These are phyloP conservation scores for Mrakia blollopis DNA, from an alignment of 768 basidiomycete genomes.

Conservation along the genomic window DNA sequence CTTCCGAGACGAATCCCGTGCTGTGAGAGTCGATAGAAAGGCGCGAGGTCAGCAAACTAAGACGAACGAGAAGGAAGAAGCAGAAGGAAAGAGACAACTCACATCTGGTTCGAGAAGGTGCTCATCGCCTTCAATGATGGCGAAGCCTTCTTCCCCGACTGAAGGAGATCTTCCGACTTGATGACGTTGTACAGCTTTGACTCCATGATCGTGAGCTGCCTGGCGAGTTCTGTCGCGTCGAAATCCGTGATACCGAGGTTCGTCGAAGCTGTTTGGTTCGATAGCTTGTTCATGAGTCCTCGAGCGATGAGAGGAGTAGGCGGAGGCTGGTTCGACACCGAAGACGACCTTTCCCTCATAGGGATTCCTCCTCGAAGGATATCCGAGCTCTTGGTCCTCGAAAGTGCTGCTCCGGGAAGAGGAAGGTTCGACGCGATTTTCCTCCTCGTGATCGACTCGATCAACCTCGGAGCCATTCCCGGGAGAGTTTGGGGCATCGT, in stretches of 20 bases:
- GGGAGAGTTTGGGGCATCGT: constrained; percentile 8
- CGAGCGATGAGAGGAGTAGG: constrained; percentile 22
- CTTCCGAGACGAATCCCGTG: constrained; percentile 76
- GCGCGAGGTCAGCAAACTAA: neutral
- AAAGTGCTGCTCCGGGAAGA: neutral
- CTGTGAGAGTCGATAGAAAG: neutral
- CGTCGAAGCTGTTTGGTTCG: constrained; percentile 7
- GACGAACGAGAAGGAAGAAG: neutral
- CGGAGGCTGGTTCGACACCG: constrained; percentile 8
- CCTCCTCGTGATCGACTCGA: constrained; percentile 8
- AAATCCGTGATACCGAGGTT: constrained; percentile 61
- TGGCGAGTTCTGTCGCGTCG: constrained; percentile 81
- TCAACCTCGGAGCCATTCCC: neutral
- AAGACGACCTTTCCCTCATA: neutral
- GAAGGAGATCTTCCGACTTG: constrained; percentile 79
- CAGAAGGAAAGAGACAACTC: constrained; percentile 51
- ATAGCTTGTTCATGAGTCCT: constrained; percentile 8
- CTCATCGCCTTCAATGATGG: constrained; percentile 68
- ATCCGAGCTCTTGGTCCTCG: constrained; percentile 18
- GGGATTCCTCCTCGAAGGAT: constrained; percentile 1
- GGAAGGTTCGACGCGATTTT: constrained; percentile 9
- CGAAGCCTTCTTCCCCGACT: constrained; percentile 58
- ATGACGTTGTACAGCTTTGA: constrained; percentile 79
- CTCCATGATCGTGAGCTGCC: constrained; percentile 93
- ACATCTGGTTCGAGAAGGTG: constrained; percentile 83